Conservation (phyloP, 129 eudicot species). For the Flaveria trinervia region DNA sequence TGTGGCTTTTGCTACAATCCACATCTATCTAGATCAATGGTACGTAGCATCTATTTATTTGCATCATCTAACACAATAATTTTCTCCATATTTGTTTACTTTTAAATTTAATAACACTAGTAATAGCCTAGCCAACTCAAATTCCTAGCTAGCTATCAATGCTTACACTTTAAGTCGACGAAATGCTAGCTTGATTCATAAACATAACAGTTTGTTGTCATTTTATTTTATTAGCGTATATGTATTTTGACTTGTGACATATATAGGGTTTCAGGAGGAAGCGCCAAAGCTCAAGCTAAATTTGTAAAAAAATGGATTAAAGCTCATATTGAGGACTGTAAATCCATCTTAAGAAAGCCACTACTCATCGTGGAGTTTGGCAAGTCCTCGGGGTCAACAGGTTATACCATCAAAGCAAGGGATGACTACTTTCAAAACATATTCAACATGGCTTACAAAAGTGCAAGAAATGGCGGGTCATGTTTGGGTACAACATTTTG, state of each 20-base stretch:
- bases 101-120: no score
- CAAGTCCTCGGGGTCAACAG: constrained; percentile 37
- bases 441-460: no score
- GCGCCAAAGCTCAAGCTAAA: constrained; percentile 30
- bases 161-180: neutral
- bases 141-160: no score
- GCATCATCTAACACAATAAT: no score
- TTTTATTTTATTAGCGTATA: no score
- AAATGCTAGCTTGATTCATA: no score
- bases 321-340: constrained; percentile 38
- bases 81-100: no score
- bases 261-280: constrained; percentile 32
- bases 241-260: neutral
- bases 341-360: constrained; percentile 33
- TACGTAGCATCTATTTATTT: no score
- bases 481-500: constrained; percentile 50
- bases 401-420: constrained; percentile 28
- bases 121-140: no score
- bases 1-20: no score
- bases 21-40: no score
- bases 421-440: constrained; percentile 33
- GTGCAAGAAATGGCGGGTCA: constrained; percentile 41
- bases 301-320: constrained; percentile 39
- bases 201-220: no score
- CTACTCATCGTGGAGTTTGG: constrained; percentile 39